Conservation (phyloP, 2,329 filamentous ascomycete species). For the Penicillium sp. region DNA sequence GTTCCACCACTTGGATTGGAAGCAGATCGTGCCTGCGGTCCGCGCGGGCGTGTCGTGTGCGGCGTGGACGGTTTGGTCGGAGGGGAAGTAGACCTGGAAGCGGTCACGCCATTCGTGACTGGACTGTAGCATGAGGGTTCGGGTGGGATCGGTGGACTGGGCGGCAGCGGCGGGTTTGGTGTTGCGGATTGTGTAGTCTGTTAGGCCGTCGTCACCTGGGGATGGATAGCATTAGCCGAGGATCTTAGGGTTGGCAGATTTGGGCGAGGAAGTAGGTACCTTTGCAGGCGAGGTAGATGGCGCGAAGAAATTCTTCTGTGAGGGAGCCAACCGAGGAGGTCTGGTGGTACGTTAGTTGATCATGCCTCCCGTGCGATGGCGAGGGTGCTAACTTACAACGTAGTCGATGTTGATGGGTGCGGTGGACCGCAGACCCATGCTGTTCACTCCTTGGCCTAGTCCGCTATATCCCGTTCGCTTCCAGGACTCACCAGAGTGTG, state of each 20-base stretch:
- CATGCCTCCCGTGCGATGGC: not conserved
- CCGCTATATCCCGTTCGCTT: constrained; percentile 68
- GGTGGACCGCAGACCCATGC: constrained; percentile 59
- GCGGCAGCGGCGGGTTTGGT: constrained; percentile 23
- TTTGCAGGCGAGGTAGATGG: constrained; percentile 58
- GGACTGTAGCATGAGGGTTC: constrained; percentile 16
- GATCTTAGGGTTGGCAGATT: constrained; percentile 1
- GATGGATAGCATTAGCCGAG: not conserved
- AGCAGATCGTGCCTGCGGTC: constrained; percentile 75
- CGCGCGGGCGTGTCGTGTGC: constrained; percentile 34
- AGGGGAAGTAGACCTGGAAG: constrained; percentile 79
- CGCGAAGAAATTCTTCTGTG: constrained; percentile 63
- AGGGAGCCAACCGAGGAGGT: constrained; percentile 79
- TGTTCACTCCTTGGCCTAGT: constrained; percentile 63
- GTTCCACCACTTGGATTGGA: constrained; percentile 70
- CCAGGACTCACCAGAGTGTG: constrained; percentile 51
- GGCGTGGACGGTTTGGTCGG: constrained; percentile 67
- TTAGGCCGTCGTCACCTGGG: constrained; percentile 48
- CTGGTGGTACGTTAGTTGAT: constrained; percentile 39
- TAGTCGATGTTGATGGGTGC: constrained; percentile 67
- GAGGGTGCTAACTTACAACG: constrained; percentile 56
- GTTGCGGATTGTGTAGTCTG: constrained; percentile 43
- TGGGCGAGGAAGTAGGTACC: constrained; percentile 39
- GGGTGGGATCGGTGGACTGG: constrained; percentile 42
- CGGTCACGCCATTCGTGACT: constrained; percentile 47